phyloP scores from a whole-genome alignment of 495 filamentous ascomycete genomes.

The Podospora pseudopauciseta region DNA sequence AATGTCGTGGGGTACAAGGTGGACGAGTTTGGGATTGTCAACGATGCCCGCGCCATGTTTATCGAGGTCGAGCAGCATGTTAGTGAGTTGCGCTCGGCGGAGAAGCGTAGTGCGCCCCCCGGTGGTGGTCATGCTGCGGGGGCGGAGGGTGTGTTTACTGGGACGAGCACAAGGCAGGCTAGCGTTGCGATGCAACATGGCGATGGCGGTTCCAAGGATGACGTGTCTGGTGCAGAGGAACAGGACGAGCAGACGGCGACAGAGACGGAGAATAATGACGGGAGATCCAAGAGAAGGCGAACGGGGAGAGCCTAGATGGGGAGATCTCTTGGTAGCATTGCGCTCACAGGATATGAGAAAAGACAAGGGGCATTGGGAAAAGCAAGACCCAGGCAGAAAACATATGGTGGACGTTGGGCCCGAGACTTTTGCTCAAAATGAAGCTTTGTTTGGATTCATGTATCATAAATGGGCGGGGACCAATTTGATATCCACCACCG shows the following conservation, averaged over 20 bases:
- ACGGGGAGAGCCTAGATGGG: background rate
- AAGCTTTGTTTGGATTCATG: background rate
- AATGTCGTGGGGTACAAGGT: conserved; percentile 50
- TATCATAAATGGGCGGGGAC: background rate
- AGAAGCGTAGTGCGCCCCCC: conserved; percentile 24
- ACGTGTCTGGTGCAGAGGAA: conserved; percentile 8
- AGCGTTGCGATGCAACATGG: conserved; percentile 23
- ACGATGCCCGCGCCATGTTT: conserved; percentile 79
- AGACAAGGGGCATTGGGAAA: background rate
- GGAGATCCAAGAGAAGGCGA: background rate
- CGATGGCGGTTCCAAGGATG: conserved; percentile 2
- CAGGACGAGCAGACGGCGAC: conserved; percentile 14
- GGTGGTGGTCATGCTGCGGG: conserved; percentile 9
- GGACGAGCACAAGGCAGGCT: conserved; percentile 31
- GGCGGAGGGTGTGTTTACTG: conserved; percentile 15
- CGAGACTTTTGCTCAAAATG: background rate
- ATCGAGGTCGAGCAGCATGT: conserved; percentile 65
- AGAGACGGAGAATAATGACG: conserved; percentile 7
- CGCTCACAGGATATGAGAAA: background rate
- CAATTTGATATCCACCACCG: background rate
- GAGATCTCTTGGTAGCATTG: background rate
- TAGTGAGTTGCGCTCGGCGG: conserved; percentile 44
- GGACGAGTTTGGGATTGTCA: conserved; percentile 77
- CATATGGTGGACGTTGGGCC: too few relatives aligned
- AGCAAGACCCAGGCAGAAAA: too few relatives aligned